Evolutionary conservation across 306 rosid genomes (phyloP), one percentile per base, ranked within the genome.

Genomic region (Senna siamea): DNA sequence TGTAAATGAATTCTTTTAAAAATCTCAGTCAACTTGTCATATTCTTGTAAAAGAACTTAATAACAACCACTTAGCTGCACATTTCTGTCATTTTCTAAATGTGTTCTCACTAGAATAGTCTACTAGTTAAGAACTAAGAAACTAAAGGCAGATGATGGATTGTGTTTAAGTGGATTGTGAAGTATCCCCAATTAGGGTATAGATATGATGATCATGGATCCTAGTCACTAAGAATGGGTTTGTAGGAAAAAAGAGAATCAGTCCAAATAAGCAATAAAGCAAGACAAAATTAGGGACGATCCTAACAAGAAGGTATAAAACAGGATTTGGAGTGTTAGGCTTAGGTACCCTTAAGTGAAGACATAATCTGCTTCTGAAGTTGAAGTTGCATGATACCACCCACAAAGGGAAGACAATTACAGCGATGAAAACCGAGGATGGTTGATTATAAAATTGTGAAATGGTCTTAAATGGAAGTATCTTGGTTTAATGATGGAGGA

Each of bases 371-470:
- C 58, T 50, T 59, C 46, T 32, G 9, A 46, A 20, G 68, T 20
- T 13, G 51, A 2, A 32, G n/a, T 17, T 58, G 48, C 48, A 18
- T 32, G 18, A 23, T 62, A 18, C 44, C 66, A 26, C 47, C 56
- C 1, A 5, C 69, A 30, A 44, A 18, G 23, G 32, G 6, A 30
- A 60, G 23, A 30, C 18, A 37, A 53, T 22, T 12, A 47, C 59
- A 41, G 58, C 40, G 48, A 59, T 46, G 77, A 44, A 59, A 71
- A 15, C 23, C 22, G 76, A 17, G 28, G 32, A 44, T 44, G 35
- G 34, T 10, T 58, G 47, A 58, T 9, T 28, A 32, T 57, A 58
- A 72, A 32, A 62, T 10, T 32, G 60, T 0, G n/a, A 50, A 20
- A 19, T 38, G 15, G 14, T 22, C 32, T 50, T 32, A 14, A 9